Evolutionary conservation across 768 basidiomycete genomes (phyloP), one percentile per base, ranked within the genome.

Genomic region (Lactifluus subvellereus): DNA sequence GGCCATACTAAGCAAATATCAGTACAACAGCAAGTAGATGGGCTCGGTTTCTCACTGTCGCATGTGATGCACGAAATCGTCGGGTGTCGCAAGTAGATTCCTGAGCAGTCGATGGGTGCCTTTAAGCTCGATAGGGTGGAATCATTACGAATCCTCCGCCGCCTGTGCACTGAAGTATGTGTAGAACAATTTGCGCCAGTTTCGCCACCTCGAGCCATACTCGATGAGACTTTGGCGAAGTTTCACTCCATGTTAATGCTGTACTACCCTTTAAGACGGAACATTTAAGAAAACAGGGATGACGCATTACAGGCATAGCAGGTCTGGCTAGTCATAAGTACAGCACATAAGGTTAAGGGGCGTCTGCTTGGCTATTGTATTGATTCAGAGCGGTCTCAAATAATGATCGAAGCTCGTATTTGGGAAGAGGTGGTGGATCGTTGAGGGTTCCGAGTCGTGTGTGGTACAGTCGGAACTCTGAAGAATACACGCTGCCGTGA

Each of bases 181-280:
- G 52, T 76, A 74, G 63, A 81, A 78, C 2, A 74, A 45, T 10
- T 75, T 72, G 18, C 81, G 75, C 22, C 75, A 74, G 13, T 75
- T 73, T 49, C 73, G 75, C 80, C 80, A 79, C 16, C 37, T 43
- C 33, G 74, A 68, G 40, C 77, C 77, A 55, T 81, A 80, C 9
- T 72, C 71, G 73, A 79, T 74, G 49, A 76, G 67, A 1, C 73
- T 27, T 27, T 2, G 27, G 27, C 74, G 52, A 79, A 74, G 55
- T 74, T 69, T 74, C 77, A 79, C 16, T 71, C 72, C 71, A 73
- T 77, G 14, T 78, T 76, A 71, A 79, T 77, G 22, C 80, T 79
- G 42, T 13, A 7, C 3, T 8, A 43, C 6, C 6, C 22, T 6
- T 51, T 40, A 18, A n/a, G 8, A 32, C 6, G 1, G 6, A 32